These are phyloP conservation scores for Pseudopyricularia javanii DNA, from an alignment of 2,329 filamentous ascomycete genomes.

Conservation along the genomic window DNA sequence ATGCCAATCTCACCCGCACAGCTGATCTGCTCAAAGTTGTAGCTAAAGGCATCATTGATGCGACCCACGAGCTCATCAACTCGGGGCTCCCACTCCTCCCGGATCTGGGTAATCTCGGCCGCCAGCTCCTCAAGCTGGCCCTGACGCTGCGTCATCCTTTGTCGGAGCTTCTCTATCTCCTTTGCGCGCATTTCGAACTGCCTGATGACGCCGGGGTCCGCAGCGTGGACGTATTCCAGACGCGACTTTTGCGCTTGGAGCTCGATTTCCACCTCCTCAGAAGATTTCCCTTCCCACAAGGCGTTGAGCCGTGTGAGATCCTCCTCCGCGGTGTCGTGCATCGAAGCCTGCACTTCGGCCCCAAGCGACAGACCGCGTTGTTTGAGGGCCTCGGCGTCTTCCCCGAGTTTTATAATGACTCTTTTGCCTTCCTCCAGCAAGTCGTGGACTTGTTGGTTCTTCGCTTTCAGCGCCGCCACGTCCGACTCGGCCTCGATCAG, in stretches of 20 bases:
- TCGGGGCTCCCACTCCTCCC: conserved; percentile 67
- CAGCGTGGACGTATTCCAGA: conserved; percentile 68
- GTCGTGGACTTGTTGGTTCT: conserved; percentile 47
- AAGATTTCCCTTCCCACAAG: conserved; percentile 34
- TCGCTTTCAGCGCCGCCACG: conserved; percentile 50
- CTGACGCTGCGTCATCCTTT: conserved; percentile 41
- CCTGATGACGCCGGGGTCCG: conserved; percentile 61
- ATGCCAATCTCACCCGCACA: conserved; percentile 86
- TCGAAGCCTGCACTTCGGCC: conserved; percentile 15
- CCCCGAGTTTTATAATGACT: conserved; percentile 21
- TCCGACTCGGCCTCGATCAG: conserved; percentile 77
- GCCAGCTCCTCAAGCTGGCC: conserved; percentile 41
- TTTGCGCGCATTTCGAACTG: conserved; percentile 64
- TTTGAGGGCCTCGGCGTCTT: conserved; percentile 10
- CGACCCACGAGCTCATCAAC: conserved; percentile 65
- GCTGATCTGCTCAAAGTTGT: conserved; percentile 88
- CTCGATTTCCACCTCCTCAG: conserved; percentile 57
- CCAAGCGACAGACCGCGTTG: background rate
- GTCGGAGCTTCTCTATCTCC: conserved; percentile 55
- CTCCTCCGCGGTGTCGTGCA: conserved; percentile 24
- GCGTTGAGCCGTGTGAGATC: conserved; percentile 28
- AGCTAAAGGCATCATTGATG: conserved; percentile 83
- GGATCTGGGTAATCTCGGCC: conserved; percentile 50
- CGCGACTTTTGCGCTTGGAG: conserved; percentile 63
- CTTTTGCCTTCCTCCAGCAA: conserved; percentile 24